Base-by-base conservation (phyloP, 495 filamentous ascomycete genomes). In the Monascus purpureus region DNA sequence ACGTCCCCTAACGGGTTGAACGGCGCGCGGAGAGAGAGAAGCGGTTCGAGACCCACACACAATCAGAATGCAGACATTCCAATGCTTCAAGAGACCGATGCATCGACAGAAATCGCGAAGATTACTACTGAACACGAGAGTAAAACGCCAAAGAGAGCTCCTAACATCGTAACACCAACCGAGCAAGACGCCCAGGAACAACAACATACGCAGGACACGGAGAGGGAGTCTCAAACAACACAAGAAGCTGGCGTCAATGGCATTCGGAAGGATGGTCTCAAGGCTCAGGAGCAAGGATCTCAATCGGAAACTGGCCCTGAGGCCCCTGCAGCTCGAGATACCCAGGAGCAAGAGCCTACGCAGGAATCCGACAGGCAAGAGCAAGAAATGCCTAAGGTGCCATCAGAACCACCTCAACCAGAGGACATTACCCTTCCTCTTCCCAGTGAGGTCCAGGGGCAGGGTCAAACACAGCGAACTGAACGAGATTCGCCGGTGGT, bases 61-160 rank as follows among this genome's bases (percentile, higher is more conserved):
- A 41, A 46, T 41, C 43, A 34, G n/a, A 25, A 17, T 3, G 19
- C 8, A 15, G 6, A 24, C 14, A 38, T 18, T n/a, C n/a, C n/a
- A n/a, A n/a, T 23, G 27, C 28, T 28, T n/a, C 28, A 23, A 16
- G 30, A 28, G 24, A 26, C 12, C 13, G 14, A 31, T 24, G 27
- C 3, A 9, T 11, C 13, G n/a, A 32, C 29, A 27, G 37, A 13
- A 23, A 11, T 16, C 8, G 13, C 25, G n/a, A 11, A 25, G n/a
- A 24, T 35, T 28, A 8, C 28, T 17, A 25, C 11, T 19, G 13
- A 28, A 6, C 25, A 27, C 4, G 22, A 33, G 32, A 29, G 24
- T 15, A 25, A 30, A 16, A 17, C 25, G n/a, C 14, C 33, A 12
- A 2, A 19, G 4, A 32, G 30, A 25, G 16, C 29, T 19, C 17